A percentile compares a stretch with the other conserved stretches of the same genome.
Conservation (phyloP, 2,329 filamentous ascomycete species). For the Apiospora saccharicola region DNA sequence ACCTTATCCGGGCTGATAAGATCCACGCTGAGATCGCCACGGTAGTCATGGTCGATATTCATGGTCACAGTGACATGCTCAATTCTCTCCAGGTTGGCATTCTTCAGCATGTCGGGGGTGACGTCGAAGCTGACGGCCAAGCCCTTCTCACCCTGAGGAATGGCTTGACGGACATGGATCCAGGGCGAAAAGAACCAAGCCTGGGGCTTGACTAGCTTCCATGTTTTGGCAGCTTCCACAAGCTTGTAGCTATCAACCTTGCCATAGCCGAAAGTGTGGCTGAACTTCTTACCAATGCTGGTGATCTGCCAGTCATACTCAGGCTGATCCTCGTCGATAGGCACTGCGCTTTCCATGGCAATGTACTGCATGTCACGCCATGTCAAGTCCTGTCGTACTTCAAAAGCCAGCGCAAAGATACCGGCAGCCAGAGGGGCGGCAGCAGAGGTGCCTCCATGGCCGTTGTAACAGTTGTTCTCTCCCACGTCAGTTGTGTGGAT, state of each 20-base stretch:
- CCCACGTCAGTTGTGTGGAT: conserved; percentile 99
- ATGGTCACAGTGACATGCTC: conserved; percentile 98
- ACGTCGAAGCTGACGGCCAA: conserved; percentile 83
- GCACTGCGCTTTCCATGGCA: conserved; percentile 82
- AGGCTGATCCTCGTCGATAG: conserved; percentile 71
- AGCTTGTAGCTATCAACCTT: conserved; percentile 90
- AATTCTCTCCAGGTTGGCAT: conserved; percentile 83
- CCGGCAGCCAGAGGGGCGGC: conserved; percentile 93
- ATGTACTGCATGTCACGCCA: conserved; percentile 98
- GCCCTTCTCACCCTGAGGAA: conserved; percentile 85
- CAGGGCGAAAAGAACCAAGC: conserved; percentile 94
- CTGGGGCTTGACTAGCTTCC: conserved; percentile 91
- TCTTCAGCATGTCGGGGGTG: conserved; percentile 78
- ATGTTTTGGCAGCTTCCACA: conserved; percentile 85
- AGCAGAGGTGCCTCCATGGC: conserved; percentile 95
- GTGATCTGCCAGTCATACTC: conserved; percentile 80
- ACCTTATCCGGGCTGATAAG: conserved; percentile 84
- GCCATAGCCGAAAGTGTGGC: conserved; percentile 94
- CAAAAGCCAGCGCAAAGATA: conserved; percentile 86
- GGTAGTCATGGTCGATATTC: conserved; percentile 87
- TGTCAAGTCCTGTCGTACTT: conserved; percentile 83
- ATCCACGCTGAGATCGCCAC: conserved; percentile 93
- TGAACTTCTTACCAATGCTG: conserved; percentile 83
- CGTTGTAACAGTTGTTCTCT: conserved; percentile 75
- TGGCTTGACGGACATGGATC: conserved; percentile 85